A percentile compares a stretch with the other conserved stretches of the same genome.
Evolutionary conservation across 2,329 filamentous ascomycete species (phyloP).

Genomic region (Graphium sp.): DNA sequence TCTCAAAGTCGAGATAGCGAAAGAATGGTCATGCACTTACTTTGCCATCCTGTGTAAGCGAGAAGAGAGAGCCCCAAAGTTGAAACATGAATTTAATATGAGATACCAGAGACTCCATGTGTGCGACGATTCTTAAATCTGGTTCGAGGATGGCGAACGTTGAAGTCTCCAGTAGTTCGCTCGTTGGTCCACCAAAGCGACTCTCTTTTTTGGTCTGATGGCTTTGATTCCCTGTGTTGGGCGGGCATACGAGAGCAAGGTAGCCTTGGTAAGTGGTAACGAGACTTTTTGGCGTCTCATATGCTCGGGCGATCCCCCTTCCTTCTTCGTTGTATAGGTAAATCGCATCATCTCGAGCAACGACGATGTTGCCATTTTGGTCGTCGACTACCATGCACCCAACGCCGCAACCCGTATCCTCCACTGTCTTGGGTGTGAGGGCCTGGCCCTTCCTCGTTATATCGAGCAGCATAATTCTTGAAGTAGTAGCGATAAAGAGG

Average conservation of each 20-base stretch:
- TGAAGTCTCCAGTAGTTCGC: conserved; percentile 71
- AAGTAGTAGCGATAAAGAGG: conserved; percentile 84
- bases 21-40: conserved; percentile 21
- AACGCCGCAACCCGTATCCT: conserved; percentile 80
- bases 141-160: conserved; percentile 87
- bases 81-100: conserved; percentile 66
- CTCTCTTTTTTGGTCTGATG: conserved; percentile 18
- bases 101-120: conserved; percentile 71
- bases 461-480: conserved; percentile 68
- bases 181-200: conserved; percentile 57
- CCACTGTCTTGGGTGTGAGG: conserved; percentile 71
- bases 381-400: conserved; percentile 87
- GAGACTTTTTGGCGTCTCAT: conserved; percentile 77
- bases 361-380: conserved; percentile 65
- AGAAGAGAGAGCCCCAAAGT: conserved; percentile 82
- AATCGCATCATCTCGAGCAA: conserved; percentile 89
- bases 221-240: conserved; percentile 10
- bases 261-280: conserved; percentile 73
- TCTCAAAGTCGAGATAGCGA: background rate
- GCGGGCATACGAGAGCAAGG: conserved; percentile 71
- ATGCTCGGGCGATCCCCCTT: conserved; percentile 73
- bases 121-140: conserved; percentile 75
- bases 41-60: conserved; percentile 87
- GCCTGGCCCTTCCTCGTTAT: conserved; percentile 83
- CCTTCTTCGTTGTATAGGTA: conserved; percentile 84